Evolutionary conservation across 441 rosid species (phyloP).

Genomic region (Gossypium aridum): DNA sequence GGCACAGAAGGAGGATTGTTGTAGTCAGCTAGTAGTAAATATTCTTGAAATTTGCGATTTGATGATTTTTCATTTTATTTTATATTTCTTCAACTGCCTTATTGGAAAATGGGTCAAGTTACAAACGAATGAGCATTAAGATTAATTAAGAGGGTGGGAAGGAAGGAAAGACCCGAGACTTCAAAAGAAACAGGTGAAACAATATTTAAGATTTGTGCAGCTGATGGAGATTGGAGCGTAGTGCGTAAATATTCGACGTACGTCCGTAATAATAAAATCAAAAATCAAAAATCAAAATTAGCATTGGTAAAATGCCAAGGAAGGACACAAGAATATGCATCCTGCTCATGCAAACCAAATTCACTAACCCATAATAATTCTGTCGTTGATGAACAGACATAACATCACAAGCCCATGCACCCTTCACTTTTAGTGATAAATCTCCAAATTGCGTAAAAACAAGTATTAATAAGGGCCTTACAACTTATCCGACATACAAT

Average conservation of each 20-base stretch:
- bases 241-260: background rate
- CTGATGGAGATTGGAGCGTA: background rate
- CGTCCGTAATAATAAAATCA: background rate
- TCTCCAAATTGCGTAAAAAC: background rate
- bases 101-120: background rate
- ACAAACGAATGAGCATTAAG: background rate
- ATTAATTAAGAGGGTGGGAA: background rate
- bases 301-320: background rate
- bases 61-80: background rate
- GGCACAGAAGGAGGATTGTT: background rate
- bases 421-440: background rate
- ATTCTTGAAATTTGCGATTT: background rate
- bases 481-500: conserved; percentile 8
- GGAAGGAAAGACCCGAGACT: background rate
- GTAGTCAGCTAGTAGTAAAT: background rate
- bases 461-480: conserved; percentile 3
- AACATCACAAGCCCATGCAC: background rate
- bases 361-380: background rate
- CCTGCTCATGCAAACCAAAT: background rate
- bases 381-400: background rate
- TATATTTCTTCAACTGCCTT: background rate
- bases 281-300: background rate
- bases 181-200: background rate
- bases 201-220: background rate
- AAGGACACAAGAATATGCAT: background rate